These are phyloP conservation scores for Penicillium odoratum DNA, from an alignment of 495 filamentous ascomycete species.

Conservation along the genomic window DNA sequence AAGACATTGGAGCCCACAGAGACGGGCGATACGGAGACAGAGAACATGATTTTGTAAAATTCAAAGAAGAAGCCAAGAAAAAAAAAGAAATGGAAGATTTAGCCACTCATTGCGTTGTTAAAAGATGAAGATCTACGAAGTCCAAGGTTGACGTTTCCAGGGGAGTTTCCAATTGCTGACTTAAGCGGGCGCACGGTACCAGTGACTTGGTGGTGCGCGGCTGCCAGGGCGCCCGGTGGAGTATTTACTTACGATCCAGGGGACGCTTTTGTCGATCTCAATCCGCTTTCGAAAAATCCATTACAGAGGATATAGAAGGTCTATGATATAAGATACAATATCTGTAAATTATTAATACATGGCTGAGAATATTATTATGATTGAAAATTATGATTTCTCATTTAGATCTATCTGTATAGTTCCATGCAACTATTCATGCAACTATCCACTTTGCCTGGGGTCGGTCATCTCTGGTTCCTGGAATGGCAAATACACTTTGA, in stretches of 20 bases:
- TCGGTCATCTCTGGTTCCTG: no score
- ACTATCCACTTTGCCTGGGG: no score
- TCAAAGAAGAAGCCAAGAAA: not conserved
- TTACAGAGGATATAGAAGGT: not conserved
- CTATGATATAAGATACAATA: not conserved
- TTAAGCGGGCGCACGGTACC: constrained; percentile 17
- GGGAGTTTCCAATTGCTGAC: constrained; percentile 24
- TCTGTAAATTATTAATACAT: no score
- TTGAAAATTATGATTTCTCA: no score
- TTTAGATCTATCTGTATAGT: not conserved
- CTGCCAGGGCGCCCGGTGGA: not conserved
- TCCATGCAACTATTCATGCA: no score
- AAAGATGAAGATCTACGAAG: not conserved
- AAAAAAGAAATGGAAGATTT: not conserved
- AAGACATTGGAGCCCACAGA: constrained; percentile 72
- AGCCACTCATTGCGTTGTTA: not conserved
- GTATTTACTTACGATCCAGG: not conserved
- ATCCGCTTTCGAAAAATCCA: not conserved
- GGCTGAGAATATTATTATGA: no score
- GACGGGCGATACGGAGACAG: constrained; percentile 34
- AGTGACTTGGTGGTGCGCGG: not conserved
- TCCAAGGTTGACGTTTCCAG: constrained; percentile 25
- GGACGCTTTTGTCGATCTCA: not conserved
- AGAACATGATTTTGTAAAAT: constrained; percentile 21
- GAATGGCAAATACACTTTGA: no score